Base-by-base conservation (phyloP, 2,329 filamentous ascomycete species). In the Aspergillus ustus region DNA sequence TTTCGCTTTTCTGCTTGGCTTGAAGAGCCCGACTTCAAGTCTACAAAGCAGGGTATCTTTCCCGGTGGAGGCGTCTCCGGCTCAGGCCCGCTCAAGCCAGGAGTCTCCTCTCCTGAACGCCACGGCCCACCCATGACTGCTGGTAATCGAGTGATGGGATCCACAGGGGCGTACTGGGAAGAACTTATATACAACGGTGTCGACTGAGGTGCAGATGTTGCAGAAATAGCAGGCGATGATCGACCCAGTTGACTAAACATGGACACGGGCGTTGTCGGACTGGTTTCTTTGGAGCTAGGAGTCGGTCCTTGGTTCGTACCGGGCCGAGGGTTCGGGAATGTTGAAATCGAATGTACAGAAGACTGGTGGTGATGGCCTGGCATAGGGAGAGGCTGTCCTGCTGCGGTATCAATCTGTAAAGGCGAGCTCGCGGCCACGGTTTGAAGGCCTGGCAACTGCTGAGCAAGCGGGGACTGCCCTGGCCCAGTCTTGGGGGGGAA, bases 1-100 rank as follows among this genome's bases (percentile, higher is more conserved):
- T 75, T 76, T 8, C 78, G 73, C 62, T 79, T 79, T 61, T 78
- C 76, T 1, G 76, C 75, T 59, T 79, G 77, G 51, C 71, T 77
- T 25, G 72, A 71, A 1, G 78, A 80, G 6, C 77, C 78, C 2
- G 78, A 78, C 50, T 79, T 78, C 43, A 75, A 59, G 55, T 80
- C 78, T 51, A 79, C 55, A 7, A 75, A 69, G 19, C 77, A 73
- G 4, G 75, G 76, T 53, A 80, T 78, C 67, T 77, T 71, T 25
- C 69, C 71, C 17, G 66, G 59, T 7, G 63, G 58, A 15, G 66
- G 62, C 4, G 64, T 63, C 9, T 61, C 61, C 7, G 65, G 22
- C 9, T 67, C 61, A 29, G 67, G 50, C 29, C 59, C 60, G 13
- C 60, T 56, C 49, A 60, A 48, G 8, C 61, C 56, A 15, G 65